phyloP scores from a whole-genome alignment of 2,329 filamentous ascomycete species.

The Zarea fungicola region DNA sequence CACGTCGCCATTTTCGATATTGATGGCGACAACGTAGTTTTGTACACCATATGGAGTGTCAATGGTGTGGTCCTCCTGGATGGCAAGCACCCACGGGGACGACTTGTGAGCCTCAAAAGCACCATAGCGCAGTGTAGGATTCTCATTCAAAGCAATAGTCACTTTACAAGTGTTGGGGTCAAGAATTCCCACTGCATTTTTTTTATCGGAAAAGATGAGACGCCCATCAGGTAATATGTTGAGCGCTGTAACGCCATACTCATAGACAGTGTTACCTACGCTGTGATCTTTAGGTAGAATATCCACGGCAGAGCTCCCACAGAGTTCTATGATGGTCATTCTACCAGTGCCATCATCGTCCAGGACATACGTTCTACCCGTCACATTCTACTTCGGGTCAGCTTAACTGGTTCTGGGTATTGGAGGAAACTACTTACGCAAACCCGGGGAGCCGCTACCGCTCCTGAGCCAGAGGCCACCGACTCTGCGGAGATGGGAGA shows the following conservation, averaged over 20 bases:
- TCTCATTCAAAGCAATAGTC: slow-evolving; percentile 27
- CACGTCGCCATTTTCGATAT: slow-evolving; percentile 32
- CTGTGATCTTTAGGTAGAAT: slow-evolving; percentile 39
- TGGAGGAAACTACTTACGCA: slow-evolving; percentile 23
- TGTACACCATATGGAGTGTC: slow-evolving; percentile 22
- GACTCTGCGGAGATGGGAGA: slow-evolving; percentile 34
- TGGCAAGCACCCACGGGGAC: slow-evolving; percentile 40
- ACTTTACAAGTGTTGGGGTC: slow-evolving; percentile 29
- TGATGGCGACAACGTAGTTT: slow-evolving; percentile 29
- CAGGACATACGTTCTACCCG: slow-evolving; percentile 32
- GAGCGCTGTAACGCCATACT: slow-evolving; percentile 46
- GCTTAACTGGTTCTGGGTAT: background rate
- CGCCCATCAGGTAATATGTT: slow-evolving; percentile 32
- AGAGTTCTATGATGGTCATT: slow-evolving; percentile 39
- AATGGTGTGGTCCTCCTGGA: slow-evolving; percentile 42
- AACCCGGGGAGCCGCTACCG: slow-evolving; percentile 30
- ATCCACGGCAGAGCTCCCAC: slow-evolving; percentile 28
- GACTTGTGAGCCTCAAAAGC: slow-evolving; percentile 39
- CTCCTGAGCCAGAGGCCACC: slow-evolving; percentile 29
- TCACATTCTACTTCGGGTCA: slow-evolving; percentile 17
- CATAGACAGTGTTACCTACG: slow-evolving; percentile 43
- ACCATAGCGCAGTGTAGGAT: slow-evolving; percentile 35
- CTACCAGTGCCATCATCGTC: slow-evolving; percentile 36
- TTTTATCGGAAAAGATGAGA: slow-evolving; percentile 43
- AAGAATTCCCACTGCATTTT: slow-evolving; percentile 38